Evolutionary conservation across 148 eudicot species (phyloP).

Genomic region (Chenopodium formosanum): DNA sequence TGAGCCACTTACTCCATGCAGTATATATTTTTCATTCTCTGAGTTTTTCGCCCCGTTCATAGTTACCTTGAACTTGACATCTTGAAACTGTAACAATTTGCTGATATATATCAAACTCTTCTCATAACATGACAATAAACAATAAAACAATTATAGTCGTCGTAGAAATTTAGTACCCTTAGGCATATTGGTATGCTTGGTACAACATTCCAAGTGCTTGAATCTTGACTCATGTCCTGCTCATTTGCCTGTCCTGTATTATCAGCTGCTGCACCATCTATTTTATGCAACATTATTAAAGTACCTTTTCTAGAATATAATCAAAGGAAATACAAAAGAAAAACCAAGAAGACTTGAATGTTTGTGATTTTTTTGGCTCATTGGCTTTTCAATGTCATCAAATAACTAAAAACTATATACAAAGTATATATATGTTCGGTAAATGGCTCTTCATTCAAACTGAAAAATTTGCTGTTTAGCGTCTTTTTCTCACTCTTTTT

Average conservation of each 20-base stretch:
- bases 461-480: no score
- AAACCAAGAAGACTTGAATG: background rate
- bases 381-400: background rate
- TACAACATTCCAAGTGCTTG: constrained; percentile 16
- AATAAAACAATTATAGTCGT: no score
- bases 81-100: constrained; percentile 36
- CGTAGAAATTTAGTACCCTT: background rate
- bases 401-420: background rate
- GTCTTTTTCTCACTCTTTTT: no score
- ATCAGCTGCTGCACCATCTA: background rate
- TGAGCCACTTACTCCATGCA: constrained; percentile 45
- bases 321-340: no score
- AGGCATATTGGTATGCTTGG: constrained; percentile 30
- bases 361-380: background rate
- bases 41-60: constrained; percentile 20
- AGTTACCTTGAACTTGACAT: constrained; percentile 37
- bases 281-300: background rate
- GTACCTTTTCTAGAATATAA: background rate
- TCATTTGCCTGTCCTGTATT: background rate
- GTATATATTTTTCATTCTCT: constrained; percentile 26
- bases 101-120: background rate
- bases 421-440: background rate
- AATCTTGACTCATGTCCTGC: background rate
- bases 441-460: no score
- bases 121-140: background rate